Evolutionary conservation across 2,329 filamentous ascomycete species (phyloP).

Genomic region (Diplodia sapinea): DNA sequence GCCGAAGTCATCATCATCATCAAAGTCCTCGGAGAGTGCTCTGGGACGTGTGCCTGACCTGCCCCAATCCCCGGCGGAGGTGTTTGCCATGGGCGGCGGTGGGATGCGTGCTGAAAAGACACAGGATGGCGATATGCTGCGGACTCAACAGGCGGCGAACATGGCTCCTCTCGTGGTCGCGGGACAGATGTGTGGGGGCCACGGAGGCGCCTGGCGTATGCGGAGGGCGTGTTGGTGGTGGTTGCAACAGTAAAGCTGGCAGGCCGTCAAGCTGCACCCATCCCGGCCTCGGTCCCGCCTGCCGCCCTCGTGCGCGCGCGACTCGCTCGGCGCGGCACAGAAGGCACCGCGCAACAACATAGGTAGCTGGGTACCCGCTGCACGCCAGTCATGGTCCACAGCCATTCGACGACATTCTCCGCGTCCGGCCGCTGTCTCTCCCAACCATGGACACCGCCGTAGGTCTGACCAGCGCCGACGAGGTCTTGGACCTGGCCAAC

Average conservation of each 20-base stretch:
- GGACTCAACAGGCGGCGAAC: conserved; percentile 18
- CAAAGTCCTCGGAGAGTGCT: conserved; percentile 18
- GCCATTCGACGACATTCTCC: conserved; percentile 6
- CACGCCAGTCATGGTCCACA: conserved; percentile 22
- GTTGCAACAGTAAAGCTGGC: conserved; percentile 9
- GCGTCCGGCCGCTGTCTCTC: neutral
- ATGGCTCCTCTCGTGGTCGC: conserved; percentile 18
- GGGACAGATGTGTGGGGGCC: conserved; percentile 4
- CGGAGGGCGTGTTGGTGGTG: conserved; percentile 7
- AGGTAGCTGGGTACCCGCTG: neutral
- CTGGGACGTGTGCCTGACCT: conserved; percentile 37
- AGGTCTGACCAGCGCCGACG: conserved; percentile 81
- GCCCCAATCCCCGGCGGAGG: conserved; percentile 38
- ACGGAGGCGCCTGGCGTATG: conserved; percentile 3
- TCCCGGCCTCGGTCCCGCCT: conserved; percentile 27
- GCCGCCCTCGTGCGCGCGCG: conserved; percentile 23
- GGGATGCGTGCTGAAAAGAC: conserved; percentile 13
- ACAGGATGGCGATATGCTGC: conserved; percentile 4
- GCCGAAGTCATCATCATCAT: conserved; percentile 22
- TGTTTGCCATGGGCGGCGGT: conserved; percentile 39
- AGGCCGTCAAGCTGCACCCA: conserved; percentile 24
- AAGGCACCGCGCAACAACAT: conserved; percentile 22
- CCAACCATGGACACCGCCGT: conserved; percentile 83
- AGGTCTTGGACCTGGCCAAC: conserved; percentile 85
- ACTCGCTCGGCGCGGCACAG: conserved; percentile 22